A percentile compares a stretch with the other conserved stretches of the same genome.
These are phyloP conservation scores for Botrytis sinoallii DNA, from an alignment of 2,329 filamentous ascomycete species.

Conservation along the genomic window DNA sequence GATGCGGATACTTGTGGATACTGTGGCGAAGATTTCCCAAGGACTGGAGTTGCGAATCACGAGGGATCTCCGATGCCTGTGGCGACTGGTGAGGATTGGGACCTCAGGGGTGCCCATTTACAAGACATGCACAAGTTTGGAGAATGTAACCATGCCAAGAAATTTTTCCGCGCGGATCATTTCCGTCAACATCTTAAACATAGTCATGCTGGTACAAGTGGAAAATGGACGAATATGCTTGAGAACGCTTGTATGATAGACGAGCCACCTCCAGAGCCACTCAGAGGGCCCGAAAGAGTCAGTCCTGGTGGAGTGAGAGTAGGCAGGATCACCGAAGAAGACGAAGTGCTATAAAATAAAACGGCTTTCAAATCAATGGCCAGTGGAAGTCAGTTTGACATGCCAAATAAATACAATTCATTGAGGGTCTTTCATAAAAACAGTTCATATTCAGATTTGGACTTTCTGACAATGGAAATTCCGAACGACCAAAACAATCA, in stretches of 20 bases:
- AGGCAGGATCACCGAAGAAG: slow-evolving; percentile 36
- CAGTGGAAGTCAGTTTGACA: background rate
- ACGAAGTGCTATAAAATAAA: slow-evolving; percentile 31
- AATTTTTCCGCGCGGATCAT: slow-evolving; percentile 96
- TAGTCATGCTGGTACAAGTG: slow-evolving; percentile 91
- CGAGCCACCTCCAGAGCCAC: slow-evolving; percentile 57
- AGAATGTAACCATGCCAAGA: slow-evolving; percentile 97
- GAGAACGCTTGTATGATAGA: slow-evolving; percentile 96
- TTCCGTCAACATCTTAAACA: slow-evolving; percentile 98
- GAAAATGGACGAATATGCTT: slow-evolving; percentile 98
- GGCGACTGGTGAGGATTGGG: slow-evolving; percentile 82
- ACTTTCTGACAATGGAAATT: background rate
- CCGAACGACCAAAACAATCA: background rate
- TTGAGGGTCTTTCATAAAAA: background rate
- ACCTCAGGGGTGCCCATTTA: slow-evolving; percentile 79
- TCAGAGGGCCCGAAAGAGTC: slow-evolving; percentile 34
- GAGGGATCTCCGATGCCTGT: slow-evolving; percentile 45
- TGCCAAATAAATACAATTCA: background rate
- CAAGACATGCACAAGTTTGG: slow-evolving; percentile 93
- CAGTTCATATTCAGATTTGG: background rate
- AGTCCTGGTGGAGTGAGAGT: slow-evolving; percentile 31
- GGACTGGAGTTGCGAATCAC: slow-evolving; percentile 33
- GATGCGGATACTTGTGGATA: slow-evolving; percentile 85
- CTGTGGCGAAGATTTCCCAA: slow-evolving; percentile 82
- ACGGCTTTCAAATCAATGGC: background rate